Conservation (phyloP, 2,329 filamentous ascomycete genomes). For the Verticillium dahliae region DNA sequence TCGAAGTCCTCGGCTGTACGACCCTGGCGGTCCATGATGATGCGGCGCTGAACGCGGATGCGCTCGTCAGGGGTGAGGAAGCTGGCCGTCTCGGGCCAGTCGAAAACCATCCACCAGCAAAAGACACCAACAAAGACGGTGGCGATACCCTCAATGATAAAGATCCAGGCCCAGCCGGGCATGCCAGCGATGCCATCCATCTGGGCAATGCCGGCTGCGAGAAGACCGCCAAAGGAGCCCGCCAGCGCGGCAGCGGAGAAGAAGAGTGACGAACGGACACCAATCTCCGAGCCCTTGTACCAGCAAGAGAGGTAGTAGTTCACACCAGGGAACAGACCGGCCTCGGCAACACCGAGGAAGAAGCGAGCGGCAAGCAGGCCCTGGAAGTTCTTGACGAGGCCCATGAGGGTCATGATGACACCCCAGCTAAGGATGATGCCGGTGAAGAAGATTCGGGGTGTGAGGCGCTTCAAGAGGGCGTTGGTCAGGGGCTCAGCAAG, state of each 20-base stretch:
- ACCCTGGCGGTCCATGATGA: conserved; percentile 62
- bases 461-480: conserved; percentile 55
- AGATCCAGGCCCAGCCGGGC: conserved; percentile 55
- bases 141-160: conserved; percentile 60
- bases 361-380: conserved; percentile 44
- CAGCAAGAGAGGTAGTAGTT: conserved; percentile 68
- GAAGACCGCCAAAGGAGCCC: conserved; percentile 65
- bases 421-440: conserved; percentile 51
- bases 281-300: conserved; percentile 72
- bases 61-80: conserved; percentile 65
- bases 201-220: conserved; percentile 60
- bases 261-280: conserved; percentile 66
- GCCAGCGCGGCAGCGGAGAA: conserved; percentile 74
- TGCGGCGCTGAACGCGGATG: conserved; percentile 58
- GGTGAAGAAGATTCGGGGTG: conserved; percentile 59
- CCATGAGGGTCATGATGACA: conserved; percentile 39
- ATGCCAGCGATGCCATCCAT: conserved; percentile 54
- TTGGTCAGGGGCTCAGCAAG: conserved; percentile 61
- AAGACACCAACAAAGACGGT: conserved; percentile 59
- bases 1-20: conserved; percentile 67
- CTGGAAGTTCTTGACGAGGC: conserved; percentile 34
- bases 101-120: conserved; percentile 69
- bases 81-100: conserved; percentile 67
- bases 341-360: conserved; percentile 58
- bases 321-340: conserved; percentile 61